These are phyloP conservation scores for Dalbergia cochinchinensis DNA, from an alignment of 306 rosid species.

Conservation along the genomic window DNA sequence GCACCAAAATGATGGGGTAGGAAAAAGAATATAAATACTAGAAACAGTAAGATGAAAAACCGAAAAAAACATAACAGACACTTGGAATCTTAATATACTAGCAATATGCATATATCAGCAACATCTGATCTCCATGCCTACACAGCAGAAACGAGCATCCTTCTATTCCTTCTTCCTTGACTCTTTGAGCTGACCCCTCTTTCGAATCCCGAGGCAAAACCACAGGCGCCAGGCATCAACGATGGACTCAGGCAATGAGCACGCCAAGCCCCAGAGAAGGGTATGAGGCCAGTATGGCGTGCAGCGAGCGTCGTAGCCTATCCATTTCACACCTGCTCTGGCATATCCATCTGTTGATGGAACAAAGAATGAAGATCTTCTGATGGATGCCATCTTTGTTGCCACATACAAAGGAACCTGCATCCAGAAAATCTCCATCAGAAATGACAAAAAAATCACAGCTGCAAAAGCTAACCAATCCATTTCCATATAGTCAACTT, in stretches of 20 bases:
- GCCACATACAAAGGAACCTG: constrained; percentile 97
- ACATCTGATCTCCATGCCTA: constrained; percentile 36
- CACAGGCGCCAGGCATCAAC: constrained; percentile 83
- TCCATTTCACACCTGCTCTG: constrained; percentile 77
- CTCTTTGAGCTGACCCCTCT: constrained; percentile 89
- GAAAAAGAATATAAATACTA: constrained; percentile 38
- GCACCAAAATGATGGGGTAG: constrained; percentile 8
- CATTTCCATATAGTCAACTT: constrained; percentile 25
- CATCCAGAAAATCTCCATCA: constrained; percentile 43
- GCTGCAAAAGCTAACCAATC: constrained; percentile 5
- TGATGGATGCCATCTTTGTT: constrained; percentile 97
- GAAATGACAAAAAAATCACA: background rate
- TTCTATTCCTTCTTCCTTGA: constrained; percentile 68
- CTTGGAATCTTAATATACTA: constrained; percentile 33
- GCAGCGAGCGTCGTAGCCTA: constrained; percentile 94
- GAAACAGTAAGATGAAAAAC: constrained; percentile 29
- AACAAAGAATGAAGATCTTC: constrained; percentile 86
- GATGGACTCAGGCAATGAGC: constrained; percentile 66
- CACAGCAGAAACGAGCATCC: constrained; percentile 16
- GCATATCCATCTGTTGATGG: constrained; percentile 90
- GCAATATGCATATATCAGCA: constrained; percentile 32
- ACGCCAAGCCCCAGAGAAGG: constrained; percentile 76
- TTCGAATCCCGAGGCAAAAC: constrained; percentile 72
- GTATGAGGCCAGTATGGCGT: constrained; percentile 97
- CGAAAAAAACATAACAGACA: constrained; percentile 21